A percentile compares a stretch with the other conserved stretches of the same genome.
Evolutionary conservation across 805 yeast species (phyloP).

Genomic region (Metahyphopichia silvanorum): DNA sequence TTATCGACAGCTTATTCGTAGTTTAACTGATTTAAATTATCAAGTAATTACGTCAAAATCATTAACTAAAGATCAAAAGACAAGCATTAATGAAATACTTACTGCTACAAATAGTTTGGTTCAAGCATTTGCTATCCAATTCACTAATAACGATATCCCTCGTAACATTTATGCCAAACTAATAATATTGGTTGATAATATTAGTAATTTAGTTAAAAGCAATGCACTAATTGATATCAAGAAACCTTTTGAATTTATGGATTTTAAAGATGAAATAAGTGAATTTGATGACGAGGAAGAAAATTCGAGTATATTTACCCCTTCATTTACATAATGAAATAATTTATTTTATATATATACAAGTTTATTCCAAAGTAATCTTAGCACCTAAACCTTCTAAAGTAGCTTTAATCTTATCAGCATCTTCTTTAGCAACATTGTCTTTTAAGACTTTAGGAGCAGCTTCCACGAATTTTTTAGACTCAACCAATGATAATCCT

Average conservation of each 20-base stretch:
- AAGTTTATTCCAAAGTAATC: constrained; percentile 70
- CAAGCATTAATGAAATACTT: constrained; percentile 7
- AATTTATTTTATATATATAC: neutral
- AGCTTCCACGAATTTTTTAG: constrained; percentile 95
- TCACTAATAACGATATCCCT: constrained; percentile 7
- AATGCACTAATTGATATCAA: neutral
- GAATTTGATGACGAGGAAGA: constrained; percentile 3
- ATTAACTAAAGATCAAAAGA: constrained; percentile 6
- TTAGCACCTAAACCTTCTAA: constrained; percentile 96
- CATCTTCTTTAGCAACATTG: constrained; percentile 94
- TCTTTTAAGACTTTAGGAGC: constrained; percentile 97
- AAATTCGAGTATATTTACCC: neutral
- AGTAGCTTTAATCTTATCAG: constrained; percentile 90
- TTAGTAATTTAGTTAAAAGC: neutral
- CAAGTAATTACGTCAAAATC: neutral
- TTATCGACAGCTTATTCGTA: neutral
- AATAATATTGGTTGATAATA: constrained; percentile 4
- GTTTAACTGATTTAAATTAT: neutral
- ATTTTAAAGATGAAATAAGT: neutral
- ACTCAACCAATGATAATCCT: constrained; percentile 91
- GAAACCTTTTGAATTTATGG: neutral
- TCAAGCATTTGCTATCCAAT: constrained; percentile 8
- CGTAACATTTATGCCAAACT: constrained; percentile 4
- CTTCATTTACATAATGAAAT: no score
- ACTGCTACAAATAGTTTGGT: constrained; percentile 7